Conservation (phyloP, 257 asterid species). For the Lithospermum erythrorhizon region DNA sequence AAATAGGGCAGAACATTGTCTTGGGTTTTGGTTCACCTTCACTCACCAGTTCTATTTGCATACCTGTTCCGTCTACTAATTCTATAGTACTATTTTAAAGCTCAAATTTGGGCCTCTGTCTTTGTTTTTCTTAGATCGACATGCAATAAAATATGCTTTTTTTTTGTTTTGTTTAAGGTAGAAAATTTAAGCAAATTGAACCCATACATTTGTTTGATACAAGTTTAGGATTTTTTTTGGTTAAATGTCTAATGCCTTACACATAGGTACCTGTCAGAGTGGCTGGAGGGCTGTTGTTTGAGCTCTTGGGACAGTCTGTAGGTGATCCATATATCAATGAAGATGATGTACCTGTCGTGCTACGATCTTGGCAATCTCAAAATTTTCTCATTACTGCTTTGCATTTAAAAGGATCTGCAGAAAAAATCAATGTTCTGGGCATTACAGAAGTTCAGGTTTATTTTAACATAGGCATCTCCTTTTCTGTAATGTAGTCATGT, state of each 20-base stretch:
- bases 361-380: conserved; percentile 95
- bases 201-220: conserved; percentile 3
- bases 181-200: background rate
- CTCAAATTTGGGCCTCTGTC: too few species aligned
- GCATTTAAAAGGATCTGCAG: conserved; percentile 72
- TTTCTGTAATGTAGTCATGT: background rate
- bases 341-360: conserved; percentile 86
- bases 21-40: too few species aligned
- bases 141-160: too few species aligned
- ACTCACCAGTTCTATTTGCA: too few species aligned
- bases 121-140: too few species aligned
- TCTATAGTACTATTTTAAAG: too few species aligned
- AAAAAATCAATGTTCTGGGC: conserved; percentile 71
- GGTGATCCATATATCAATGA: conserved; percentile 83
- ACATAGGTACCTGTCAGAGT: conserved; percentile 90
- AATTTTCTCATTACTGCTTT: conserved; percentile 66
- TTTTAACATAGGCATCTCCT: conserved; percentile 11
- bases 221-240: conserved; percentile 3
- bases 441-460: conserved; percentile 90
- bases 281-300: conserved; percentile 90
- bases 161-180: background rate
- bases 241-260: conserved; percentile 4
- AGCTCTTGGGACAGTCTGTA: conserved; percentile 89
- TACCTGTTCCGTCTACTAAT: too few species aligned
- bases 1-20: too few species aligned